These are phyloP conservation scores for Penicillium sp. DNA, from an alignment of 2,329 filamentous ascomycete species.

Conservation along the genomic window DNA sequence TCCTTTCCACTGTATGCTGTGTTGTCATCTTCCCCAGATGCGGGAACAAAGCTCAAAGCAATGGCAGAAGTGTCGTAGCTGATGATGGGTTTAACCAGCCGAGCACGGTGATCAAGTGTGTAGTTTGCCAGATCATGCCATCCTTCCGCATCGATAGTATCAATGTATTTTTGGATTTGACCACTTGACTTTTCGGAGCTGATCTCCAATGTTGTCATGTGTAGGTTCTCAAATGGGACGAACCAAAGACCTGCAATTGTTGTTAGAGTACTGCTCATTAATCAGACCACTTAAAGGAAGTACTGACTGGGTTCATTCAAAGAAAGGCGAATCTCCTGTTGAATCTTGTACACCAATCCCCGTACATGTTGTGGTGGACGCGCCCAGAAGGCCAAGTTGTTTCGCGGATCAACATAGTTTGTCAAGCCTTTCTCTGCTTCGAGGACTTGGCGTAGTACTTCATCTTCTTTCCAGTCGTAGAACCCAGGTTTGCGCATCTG, in stretches of 20 bases:
- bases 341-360: conserved; percentile 67
- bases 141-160: conserved; percentile 32
- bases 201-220: conserved; percentile 83
- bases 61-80: conserved; percentile 84
- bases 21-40: conserved; percentile 59
- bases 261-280: neutral
- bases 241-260: conserved; percentile 71
- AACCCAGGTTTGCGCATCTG: conserved; percentile 72
- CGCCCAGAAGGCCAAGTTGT: conserved; percentile 88
- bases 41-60: conserved; percentile 84
- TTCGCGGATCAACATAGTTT: conserved; percentile 70
- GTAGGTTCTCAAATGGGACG: conserved; percentile 76
- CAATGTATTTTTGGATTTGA: conserved; percentile 64
- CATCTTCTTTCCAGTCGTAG: conserved; percentile 71
- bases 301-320: conserved; percentile 67
- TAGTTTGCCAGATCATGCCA: conserved; percentile 62
- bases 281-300: neutral
- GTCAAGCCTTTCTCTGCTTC: conserved; percentile 61
- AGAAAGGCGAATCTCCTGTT: conserved; percentile 60
- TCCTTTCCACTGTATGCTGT: conserved; percentile 45
- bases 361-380: conserved; percentile 74
- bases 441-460: conserved; percentile 70
- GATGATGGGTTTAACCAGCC: conserved; percentile 78
- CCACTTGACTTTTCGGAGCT: conserved; percentile 73
- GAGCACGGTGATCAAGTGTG: conserved; percentile 66